Conservation (phyloP, 306 rosid genomes). For the Urtica urens region DNA sequence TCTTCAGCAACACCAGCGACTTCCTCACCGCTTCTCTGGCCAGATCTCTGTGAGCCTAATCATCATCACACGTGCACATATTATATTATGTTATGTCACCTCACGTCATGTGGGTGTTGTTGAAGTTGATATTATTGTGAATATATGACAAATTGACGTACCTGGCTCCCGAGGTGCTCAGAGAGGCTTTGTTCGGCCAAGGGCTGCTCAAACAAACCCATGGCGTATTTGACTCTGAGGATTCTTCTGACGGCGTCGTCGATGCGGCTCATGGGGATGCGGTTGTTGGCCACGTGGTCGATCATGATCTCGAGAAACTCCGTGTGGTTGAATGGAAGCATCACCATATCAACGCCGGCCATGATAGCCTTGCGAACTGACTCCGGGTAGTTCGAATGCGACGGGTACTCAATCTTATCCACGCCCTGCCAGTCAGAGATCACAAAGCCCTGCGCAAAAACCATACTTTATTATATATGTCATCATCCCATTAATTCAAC, state of each 20-base stretch:
- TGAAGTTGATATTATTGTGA: neutral
- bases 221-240: slow-evolving; percentile 22
- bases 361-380: slow-evolving; percentile 3
- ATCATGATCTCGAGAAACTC: slow-evolving; percentile 19
- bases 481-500: neutral
- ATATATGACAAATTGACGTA: neutral
- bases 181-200: slow-evolving; percentile 15
- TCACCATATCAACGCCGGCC: slow-evolving; percentile 22
- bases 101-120: neutral
- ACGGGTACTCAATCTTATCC: slow-evolving; percentile 13
- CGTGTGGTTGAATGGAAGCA: slow-evolving; percentile 19
- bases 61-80: neutral
- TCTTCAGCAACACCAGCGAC: slow-evolving; percentile 14
- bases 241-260: slow-evolving; percentile 29
- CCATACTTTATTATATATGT: neutral
- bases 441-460: slow-evolving; percentile 13
- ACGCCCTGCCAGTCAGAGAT: slow-evolving; percentile 16
- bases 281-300: slow-evolving; percentile 5
- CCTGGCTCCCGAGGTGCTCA: slow-evolving; percentile 21
- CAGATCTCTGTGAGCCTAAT: slow-evolving; percentile 15
- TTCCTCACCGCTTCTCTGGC: slow-evolving; percentile 21
- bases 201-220: slow-evolving; percentile 27
- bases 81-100: neutral
- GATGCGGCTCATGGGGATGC: slow-evolving; percentile 21
- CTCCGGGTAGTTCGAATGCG: slow-evolving; percentile 12